These are phyloP conservation scores for Hymenoscyphus repandus DNA, from an alignment of 2,329 filamentous ascomycete genomes.

Conservation along the genomic window DNA sequence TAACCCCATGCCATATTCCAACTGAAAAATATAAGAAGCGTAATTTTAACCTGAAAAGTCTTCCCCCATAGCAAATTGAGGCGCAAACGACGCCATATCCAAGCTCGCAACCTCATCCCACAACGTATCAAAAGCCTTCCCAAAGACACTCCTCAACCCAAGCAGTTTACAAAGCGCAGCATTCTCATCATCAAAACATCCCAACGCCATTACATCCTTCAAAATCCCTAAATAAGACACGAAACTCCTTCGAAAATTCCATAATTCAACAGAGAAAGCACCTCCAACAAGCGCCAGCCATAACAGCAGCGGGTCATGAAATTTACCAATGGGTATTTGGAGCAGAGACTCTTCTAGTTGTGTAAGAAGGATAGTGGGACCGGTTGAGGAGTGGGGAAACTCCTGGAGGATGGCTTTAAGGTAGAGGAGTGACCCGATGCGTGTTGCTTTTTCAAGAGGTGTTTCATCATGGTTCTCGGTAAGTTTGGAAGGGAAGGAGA, in stretches of 20 bases:
- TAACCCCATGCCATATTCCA: too few species aligned
- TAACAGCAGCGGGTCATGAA: conserved; percentile 5
- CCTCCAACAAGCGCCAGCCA: conserved; percentile 13
- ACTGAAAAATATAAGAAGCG: too few species aligned
- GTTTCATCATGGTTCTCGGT: background rate
- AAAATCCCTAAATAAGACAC: conserved; percentile 4
- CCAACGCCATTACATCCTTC: background rate
- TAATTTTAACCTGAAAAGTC: too few species aligned
- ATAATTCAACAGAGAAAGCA: conserved; percentile 3
- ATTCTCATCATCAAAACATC: conserved; percentile 1
- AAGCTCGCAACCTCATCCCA: conserved; percentile 2
- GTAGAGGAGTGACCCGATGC: conserved; percentile 17
- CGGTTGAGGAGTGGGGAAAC: conserved; percentile 15
- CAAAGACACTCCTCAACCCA: conserved; percentile 9
- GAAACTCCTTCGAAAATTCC: conserved; percentile 1
- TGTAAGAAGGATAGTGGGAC: conserved; percentile 15
- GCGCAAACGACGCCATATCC: too few species aligned
- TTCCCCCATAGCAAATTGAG: too few species aligned
- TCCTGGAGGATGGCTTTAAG: conserved; percentile 20
- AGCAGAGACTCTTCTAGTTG: conserved; percentile 12
- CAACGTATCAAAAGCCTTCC: conserved; percentile 1
- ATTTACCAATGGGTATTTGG: conserved; percentile 1
- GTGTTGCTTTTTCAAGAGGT: conserved; percentile 12
- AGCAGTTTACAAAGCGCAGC: conserved; percentile 5
- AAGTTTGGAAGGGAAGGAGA: conserved; percentile 11